Conservation (phyloP, 2,329 filamentous ascomycete species). For the Botrytis byssoidea region DNA sequence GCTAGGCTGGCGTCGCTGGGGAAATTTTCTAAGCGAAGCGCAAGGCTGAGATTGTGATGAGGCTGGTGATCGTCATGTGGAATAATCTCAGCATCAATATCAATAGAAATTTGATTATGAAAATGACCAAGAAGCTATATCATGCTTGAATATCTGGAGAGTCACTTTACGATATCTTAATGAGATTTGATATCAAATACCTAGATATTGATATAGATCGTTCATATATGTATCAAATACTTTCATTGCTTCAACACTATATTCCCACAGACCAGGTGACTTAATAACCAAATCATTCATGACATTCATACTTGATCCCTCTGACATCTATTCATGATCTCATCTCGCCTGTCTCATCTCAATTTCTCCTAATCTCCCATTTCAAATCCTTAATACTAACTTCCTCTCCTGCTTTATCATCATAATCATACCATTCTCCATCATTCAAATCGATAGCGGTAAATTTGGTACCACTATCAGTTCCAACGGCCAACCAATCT, state of each 20-base stretch:
- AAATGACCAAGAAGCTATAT: neutral
- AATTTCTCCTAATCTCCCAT: conserved; percentile 66
- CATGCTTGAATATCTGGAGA: neutral
- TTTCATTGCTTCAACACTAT: neutral
- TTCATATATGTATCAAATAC: neutral
- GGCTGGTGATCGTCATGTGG: neutral
- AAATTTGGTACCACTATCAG: conserved; percentile 81
- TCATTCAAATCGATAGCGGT: conserved; percentile 77
- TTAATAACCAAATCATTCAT: neutral
- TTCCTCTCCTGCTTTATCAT: conserved; percentile 88
- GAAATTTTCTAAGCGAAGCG: conserved; percentile 19
- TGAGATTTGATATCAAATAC: neutral
- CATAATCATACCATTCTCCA: conserved; percentile 97
- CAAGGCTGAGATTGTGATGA: conserved; percentile 10
- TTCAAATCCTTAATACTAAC: conserved; percentile 87
- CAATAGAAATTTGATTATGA: neutral
- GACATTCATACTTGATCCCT: neutral
- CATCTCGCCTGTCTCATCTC: neutral
- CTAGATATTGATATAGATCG: neutral
- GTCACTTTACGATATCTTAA: neutral
- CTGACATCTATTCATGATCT: neutral
- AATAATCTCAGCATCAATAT: neutral
- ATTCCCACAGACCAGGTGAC: conserved; percentile 2
- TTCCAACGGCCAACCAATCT: conserved; percentile 82
- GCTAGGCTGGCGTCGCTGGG: conserved; percentile 25